Evolutionary conservation across 169 alveolate species (phyloP).

Genomic region (Ichthyophthirius multifiliis): DNA sequence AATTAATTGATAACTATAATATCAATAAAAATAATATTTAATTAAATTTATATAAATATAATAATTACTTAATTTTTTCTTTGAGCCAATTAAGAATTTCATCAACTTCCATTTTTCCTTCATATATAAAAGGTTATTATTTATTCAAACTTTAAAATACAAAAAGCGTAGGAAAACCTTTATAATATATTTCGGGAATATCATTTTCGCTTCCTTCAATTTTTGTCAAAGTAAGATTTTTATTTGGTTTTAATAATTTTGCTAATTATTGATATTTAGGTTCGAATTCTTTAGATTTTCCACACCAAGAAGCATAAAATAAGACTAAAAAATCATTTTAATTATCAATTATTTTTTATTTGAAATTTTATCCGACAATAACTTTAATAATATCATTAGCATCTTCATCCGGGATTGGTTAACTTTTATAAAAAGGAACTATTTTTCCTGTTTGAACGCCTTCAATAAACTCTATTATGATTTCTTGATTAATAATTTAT

Average conservation of each 20-base stretch:
- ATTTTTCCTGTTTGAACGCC: slow-evolving; percentile 81
- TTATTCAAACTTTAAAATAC: slow-evolving; percentile 63
- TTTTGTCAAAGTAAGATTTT: slow-evolving; percentile 87
- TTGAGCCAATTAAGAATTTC: slow-evolving; percentile 45
- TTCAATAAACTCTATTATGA: slow-evolving; percentile 67
- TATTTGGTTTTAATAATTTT: slow-evolving; percentile 63
- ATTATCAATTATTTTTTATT: slow-evolving; percentile 75
- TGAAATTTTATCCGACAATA: slow-evolving; percentile 81
- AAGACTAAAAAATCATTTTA: slow-evolving; percentile 91
- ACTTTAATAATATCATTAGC: slow-evolving; percentile 79
- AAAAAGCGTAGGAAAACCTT: slow-evolving; percentile 90
- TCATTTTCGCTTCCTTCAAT: slow-evolving; percentile 90
- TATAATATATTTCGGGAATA: slow-evolving; percentile 62
- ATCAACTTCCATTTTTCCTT: slow-evolving; percentile 61
- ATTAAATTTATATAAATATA: no score
- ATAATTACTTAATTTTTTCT: slow-evolving; percentile 27
- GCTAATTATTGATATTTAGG: slow-evolving; percentile 85
- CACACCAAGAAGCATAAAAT: slow-evolving; percentile 98
- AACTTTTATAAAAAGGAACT: slow-evolving; percentile 84
- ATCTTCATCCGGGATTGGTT: slow-evolving; percentile 85
- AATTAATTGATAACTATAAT: no score
- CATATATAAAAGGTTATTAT: slow-evolving; percentile 49
- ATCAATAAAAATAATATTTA: no score
- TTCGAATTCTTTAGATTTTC: slow-evolving; percentile 93
- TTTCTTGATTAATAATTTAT: slow-evolving; percentile 42